phyloP scores from a whole-genome alignment of 2,329 filamentous ascomycete species.

The Cytospora schulzeri region DNA sequence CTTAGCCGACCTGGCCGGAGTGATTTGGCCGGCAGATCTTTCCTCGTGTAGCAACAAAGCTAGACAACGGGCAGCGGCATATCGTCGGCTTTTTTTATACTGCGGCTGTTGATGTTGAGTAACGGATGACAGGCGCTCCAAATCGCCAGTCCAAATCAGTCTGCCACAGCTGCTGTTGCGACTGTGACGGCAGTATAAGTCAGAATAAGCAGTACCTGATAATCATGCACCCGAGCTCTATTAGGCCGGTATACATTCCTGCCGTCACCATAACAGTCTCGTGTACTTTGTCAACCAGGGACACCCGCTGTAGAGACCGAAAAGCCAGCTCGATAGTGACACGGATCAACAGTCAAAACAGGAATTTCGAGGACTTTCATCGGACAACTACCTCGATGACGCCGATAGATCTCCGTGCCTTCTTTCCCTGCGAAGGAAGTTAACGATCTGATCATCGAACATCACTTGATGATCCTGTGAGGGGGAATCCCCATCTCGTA shows the following conservation, averaged over 20 bases:
- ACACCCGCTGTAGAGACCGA: neutral
- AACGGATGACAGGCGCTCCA: neutral
- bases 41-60: neutral
- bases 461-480: neutral
- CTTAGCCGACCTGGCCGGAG: neutral
- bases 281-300: neutral
- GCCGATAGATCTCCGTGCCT: neutral
- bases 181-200: neutral
- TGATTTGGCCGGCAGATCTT: neutral
- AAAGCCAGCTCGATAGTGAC: neutral
- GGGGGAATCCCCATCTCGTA: neutral
- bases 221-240: neutral
- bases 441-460: neutral
- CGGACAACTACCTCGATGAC: neutral
- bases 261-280: neutral
- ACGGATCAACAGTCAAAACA: neutral
- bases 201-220: neutral
- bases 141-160: neutral
- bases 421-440: neutral
- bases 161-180: neutral
- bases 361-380: neutral
- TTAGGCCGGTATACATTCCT: too few species aligned
- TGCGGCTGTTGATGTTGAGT: neutral
- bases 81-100: neutral
- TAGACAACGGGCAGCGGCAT: neutral